Conservation (phyloP, 345 rosid species). For the Pelargonium nanum region DNA sequence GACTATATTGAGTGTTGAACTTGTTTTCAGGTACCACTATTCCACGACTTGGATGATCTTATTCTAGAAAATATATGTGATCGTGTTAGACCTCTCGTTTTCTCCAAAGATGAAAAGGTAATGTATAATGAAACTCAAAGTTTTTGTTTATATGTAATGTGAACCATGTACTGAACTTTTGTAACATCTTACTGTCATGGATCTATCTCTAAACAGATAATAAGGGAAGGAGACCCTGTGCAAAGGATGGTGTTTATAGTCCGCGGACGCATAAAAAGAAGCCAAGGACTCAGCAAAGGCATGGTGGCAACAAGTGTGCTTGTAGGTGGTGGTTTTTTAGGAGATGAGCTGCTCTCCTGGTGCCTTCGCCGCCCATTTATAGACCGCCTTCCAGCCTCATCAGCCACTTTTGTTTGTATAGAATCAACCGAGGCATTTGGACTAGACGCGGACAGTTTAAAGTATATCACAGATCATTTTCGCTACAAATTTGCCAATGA, state of each 20-base stretch:
- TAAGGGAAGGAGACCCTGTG: conserved; percentile 95
- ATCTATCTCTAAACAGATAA: conserved; percentile 34
- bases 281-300: conserved; percentile 71
- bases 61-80: conserved; percentile 94
- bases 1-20: too few species aligned
- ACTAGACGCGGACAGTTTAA: conserved; percentile 43
- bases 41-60: conserved; percentile 67
- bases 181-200: neutral
- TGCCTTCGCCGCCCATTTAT: conserved; percentile 81
- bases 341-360: conserved; percentile 90
- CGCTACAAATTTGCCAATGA: conserved; percentile 68
- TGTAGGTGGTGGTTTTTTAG: conserved; percentile 72
- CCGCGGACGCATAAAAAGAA: conserved; percentile 44
- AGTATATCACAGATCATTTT: conserved; percentile 81
- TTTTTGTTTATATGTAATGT: too few species aligned
- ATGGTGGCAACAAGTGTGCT: conserved; percentile 50
- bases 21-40: conserved; percentile 55
- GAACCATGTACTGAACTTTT: neutral
- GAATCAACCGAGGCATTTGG: conserved; percentile 63
- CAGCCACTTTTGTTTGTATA: conserved; percentile 61
- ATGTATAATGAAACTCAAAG: too few species aligned
- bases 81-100: conserved; percentile 58
- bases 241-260: conserved; percentile 64
- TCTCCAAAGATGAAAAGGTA: conserved; percentile 86
- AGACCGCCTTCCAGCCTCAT: conserved; percentile 80